phyloP scores from a whole-genome alignment of 2,329 filamentous ascomycete genomes.

The Fusarium globosum region DNA sequence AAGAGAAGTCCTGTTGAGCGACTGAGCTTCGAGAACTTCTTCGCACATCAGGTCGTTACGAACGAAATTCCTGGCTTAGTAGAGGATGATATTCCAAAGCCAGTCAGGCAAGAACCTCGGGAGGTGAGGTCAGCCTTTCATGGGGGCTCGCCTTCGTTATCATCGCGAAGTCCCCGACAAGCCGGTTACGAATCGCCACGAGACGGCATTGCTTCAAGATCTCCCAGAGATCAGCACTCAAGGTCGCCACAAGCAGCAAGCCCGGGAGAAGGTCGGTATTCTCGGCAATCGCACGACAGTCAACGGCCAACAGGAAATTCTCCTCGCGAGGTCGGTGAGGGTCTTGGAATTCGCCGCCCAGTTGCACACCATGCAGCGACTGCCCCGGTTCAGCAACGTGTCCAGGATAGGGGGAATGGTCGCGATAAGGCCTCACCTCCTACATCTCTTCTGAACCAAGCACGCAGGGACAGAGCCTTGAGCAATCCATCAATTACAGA shows the following conservation, averaged over 20 bases:
- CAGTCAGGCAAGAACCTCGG: constrained; percentile 51
- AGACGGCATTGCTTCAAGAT: constrained; percentile 50
- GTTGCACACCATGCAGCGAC: constrained; percentile 60
- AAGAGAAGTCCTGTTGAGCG: constrained; percentile 89
- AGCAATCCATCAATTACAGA: constrained; percentile 59
- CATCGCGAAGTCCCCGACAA: constrained; percentile 51
- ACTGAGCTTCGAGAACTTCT: constrained; percentile 88
- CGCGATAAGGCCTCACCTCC: constrained; percentile 44
- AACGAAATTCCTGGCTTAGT: constrained; percentile 83
- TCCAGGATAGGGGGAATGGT: constrained; percentile 34
- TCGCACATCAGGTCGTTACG: constrained; percentile 77
- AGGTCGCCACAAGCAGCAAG: constrained; percentile 58
- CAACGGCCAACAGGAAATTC: constrained; percentile 53
- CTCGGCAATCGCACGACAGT: constrained; percentile 42
- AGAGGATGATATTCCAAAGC: constrained; percentile 74
- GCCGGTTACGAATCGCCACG: constrained; percentile 51
- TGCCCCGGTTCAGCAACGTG: constrained; percentile 57
- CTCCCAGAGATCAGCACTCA: constrained; percentile 56
- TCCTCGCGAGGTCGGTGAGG: constrained; percentile 60
- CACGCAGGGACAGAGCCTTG: constrained; percentile 45
- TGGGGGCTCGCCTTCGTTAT: constrained; percentile 43
- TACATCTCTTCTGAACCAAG: constrained; percentile 49
- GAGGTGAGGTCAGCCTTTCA: constrained; percentile 52
- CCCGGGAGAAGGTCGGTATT: constrained; percentile 53
- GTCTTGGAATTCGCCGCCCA: constrained; percentile 64